Evolutionary conservation across 495 filamentous ascomycete species (phyloP), one percentile per base, ranked within the genome.

Genomic region (Aspergillus panamensis): DNA sequence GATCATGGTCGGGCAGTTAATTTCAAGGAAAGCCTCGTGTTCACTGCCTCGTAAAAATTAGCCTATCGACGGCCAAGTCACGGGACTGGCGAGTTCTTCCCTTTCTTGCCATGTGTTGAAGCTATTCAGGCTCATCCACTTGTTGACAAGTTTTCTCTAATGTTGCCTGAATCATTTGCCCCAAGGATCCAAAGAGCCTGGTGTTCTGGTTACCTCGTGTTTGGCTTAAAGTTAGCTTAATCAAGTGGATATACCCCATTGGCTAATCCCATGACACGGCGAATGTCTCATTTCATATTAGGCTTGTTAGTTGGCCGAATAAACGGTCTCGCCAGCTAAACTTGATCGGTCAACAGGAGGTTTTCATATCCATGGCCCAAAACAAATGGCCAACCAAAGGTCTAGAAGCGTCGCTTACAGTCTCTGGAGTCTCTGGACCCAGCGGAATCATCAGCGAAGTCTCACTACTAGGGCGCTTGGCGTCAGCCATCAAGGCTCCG

Each of bases 381-480:
- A 32, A 57, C 20, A 52, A 48, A 58, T 51, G 20, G 48, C 55
- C 55, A 58, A 51, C 55, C 37, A 51, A 51, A 17, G 16, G 8
- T 6, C 30, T 55, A 3, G 37, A 44, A 25, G 16, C 12, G 14
- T 42, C 54, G 54, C 32, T 49, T 57, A 6, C 3, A 40, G 3
- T 48, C 10, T 44, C 25, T 17, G 8, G 53, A 40, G 3, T 48
- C 10, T 44, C 25, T 17, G 8, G 53, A 49, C 45, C 8, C 33
- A 55, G 16, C 17, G 16, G 30, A 37, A 12, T 25, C 5, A 12
- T 30, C 30, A 14, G 9, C 43, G 17, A 21, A 32, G 39, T 52
- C 33, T 45, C 31, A 29, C 3, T 16, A 19, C 48, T 51, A 58
- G 44, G 42, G 48, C 20, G 31, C 55, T 58, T 58, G 54, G 54